These are phyloP conservation scores for Melanogaster broomeanus DNA, from an alignment of 768 basidiomycete species.

Conservation along the genomic window DNA sequence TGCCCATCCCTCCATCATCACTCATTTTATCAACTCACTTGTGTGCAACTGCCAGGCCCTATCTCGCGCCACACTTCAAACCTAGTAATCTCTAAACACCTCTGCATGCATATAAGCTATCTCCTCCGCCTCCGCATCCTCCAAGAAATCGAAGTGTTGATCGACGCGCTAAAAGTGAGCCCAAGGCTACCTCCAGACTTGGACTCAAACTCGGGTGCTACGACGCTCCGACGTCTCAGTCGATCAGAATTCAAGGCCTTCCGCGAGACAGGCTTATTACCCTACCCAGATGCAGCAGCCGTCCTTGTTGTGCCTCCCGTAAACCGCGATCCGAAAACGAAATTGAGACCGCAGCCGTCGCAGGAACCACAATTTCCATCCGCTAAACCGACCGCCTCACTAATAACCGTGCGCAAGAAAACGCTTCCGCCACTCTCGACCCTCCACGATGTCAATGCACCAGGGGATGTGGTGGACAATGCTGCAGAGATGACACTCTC, in stretches of 20 bases:
- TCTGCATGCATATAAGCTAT: conserved; percentile 60
- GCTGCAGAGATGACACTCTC: conserved; percentile 13
- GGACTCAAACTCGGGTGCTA: conserved; percentile 22
- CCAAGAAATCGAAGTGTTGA: conserved; percentile 71
- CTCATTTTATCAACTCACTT: conserved; percentile 7
- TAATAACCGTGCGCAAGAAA: conserved; percentile 8
- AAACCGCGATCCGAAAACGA: conserved; percentile 52
- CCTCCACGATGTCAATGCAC: conserved; percentile 8
- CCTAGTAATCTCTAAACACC: conserved; percentile 40
- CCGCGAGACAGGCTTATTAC: conserved; percentile 46
- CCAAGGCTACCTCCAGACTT: background rate
- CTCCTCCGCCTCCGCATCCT: conserved; percentile 71
- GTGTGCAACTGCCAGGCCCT: conserved; percentile 8
- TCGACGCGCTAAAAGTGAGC: conserved; percentile 22
- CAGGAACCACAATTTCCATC: conserved; percentile 37
- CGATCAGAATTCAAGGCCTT: conserved; percentile 57
- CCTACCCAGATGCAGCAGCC: conserved; percentile 59
- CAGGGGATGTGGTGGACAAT: background rate
- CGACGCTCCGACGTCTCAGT: conserved; percentile 64
- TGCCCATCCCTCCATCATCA: background rate
- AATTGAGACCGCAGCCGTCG: conserved; percentile 41
- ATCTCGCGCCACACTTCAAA: conserved; percentile 31
- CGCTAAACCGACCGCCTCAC: conserved; percentile 2
- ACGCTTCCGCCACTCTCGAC: conserved; percentile 30
- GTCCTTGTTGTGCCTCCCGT: conserved; percentile 69